Evolutionary conservation across 257 asterid species (phyloP), one percentile per base, ranked within the genome.

Genomic region (Salvia hispanica): DNA sequence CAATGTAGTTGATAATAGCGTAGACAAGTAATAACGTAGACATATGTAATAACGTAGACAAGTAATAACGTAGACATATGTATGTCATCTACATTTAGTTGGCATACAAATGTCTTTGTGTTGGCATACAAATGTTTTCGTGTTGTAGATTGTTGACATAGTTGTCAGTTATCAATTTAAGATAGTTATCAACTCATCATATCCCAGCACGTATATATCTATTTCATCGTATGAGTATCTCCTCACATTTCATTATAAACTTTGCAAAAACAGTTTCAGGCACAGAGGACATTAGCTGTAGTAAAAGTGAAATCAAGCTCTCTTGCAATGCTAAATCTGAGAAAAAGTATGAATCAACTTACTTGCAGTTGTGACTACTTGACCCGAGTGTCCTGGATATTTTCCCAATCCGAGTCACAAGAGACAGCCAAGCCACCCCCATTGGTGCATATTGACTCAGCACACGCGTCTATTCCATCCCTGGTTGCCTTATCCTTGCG

Each of bases 401-500:
- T 72, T 21, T 69, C 75, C 88, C 93, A 88, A 74, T 88, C 89
- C 28, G 86, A 88, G 72, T 88, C 93, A 42, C 79, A 71, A 44
- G 95, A 88, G 57, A 71, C 81, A 58, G 78, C 76, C 10, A 88
- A 72, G 51, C 83, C 84, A 54, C 78, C 82, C 9, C 84, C 93
- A 66, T 83, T 86, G 21, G 79, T 84, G 80, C 78, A 69, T 44
- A 88, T 86, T 62, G 94, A 88, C 80, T 86, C 96, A 0, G 91
- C 88, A 64, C 79, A 69, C 11, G 33, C 42, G 58, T 58, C 31
- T 7, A 6, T 4, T 43, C 73, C 54, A 52, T 6, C 57, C 9
- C 66, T 75, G 7, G 73, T 9, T 48, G 34, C 16, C 13, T 70
- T 72, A 28, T 36, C 76, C 62, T 79, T 78, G 34, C 69, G 76